A percentile compares a stretch with the other conserved stretches of the same genome.
Evolutionary conservation across 2,329 filamentous ascomycete species (phyloP).

Genomic region (Arthrobotrys megalospora): DNA sequence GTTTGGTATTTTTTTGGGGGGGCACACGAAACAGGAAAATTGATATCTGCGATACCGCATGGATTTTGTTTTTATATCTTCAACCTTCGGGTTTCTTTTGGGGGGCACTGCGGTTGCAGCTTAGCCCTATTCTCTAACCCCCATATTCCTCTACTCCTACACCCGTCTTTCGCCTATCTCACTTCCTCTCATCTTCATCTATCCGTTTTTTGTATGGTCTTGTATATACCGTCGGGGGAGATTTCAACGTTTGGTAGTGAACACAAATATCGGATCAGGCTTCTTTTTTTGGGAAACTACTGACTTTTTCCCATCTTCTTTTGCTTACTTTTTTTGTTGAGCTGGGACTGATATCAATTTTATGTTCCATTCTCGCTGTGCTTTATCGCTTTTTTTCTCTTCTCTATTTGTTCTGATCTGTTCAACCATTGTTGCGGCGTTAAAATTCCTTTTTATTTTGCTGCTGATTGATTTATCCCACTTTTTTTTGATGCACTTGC

Average conservation of each 20-base stretch:
- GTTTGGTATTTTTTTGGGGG: slow-evolving; percentile 14
- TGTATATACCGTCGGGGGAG: slow-evolving; percentile 52
- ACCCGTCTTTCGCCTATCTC: background rate
- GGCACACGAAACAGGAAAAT: slow-evolving; percentile 37
- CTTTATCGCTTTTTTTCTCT: slow-evolving; percentile 24
- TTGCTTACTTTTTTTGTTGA: slow-evolving; percentile 28
- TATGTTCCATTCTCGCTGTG: slow-evolving; percentile 24
- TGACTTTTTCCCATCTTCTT: slow-evolving; percentile 23
- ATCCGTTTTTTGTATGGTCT: slow-evolving; percentile 24
- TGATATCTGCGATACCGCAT: slow-evolving; percentile 30
- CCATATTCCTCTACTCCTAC: background rate
- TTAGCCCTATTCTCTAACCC: background rate
- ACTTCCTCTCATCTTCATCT: background rate
- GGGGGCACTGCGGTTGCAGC: background rate
- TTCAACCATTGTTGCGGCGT: slow-evolving; percentile 35
- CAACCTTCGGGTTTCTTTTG: background rate
- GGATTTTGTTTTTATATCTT: slow-evolving; percentile 29
- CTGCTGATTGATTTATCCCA: background rate
- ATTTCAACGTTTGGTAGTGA: slow-evolving; percentile 19
- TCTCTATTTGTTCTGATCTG: slow-evolving; percentile 23
- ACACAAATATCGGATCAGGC: background rate
- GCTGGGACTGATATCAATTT: slow-evolving; percentile 6
- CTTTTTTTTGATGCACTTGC: background rate
- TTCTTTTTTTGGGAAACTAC: background rate
- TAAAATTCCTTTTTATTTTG: slow-evolving; percentile 10